Evolutionary conservation across 139 green algal genomes (phyloP), one percentile per base, ranked within the genome.

Genomic region (Chlorella sp.): DNA sequence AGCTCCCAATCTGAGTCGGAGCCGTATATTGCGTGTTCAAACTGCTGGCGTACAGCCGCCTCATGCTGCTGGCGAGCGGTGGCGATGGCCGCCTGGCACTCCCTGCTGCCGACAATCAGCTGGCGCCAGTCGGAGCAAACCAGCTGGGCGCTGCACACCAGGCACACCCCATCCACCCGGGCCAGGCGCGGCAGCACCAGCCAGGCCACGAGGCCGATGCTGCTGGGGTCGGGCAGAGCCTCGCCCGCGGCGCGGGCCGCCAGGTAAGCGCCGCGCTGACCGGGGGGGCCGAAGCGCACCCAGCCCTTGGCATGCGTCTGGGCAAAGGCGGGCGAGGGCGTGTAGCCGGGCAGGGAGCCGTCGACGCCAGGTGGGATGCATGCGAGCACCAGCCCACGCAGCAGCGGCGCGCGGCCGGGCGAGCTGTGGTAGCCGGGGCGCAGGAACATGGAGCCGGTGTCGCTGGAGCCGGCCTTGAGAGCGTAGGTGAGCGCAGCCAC

Each of bases 111-210:
- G 23, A 14, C 31, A 65, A 65, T 25, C 58, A 65, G 58, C 31
- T 65, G 31, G 9, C 58, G 58, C 58, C 58, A 65, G 15, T 42
- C n/a, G n/a, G n/a, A n/a, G n/a, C n/a, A n/a, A n/a, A n/a, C n/a
- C n/a, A n/a, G n/a, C n/a, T n/a, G n/a, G n/a, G n/a, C 58, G 3
- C 14, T 65, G 58, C 58, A 65, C 31, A 65, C 58, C 58, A 65
- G 58, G 15, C 7, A 3, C 31, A 33, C 58, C 33, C 27, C 33
- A 31, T n/a, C 33, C 11, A 65, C 33, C 31, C 58, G 33, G 33
- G 41, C 58, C 8, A 43, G 31, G 7, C 8, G 58, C 5, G 58
- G 58, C 58, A 65, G 58, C 58, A 65, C 58, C 58, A 36, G 58
- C 58, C 58, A 65, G 58, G 58, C 58, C 58, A 65, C 58, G 11